Evolutionary conservation across 257 asterid genomes (phyloP), one percentile per base, ranked within the genome.

Genomic region (Fraxinus quadrangulata): DNA sequence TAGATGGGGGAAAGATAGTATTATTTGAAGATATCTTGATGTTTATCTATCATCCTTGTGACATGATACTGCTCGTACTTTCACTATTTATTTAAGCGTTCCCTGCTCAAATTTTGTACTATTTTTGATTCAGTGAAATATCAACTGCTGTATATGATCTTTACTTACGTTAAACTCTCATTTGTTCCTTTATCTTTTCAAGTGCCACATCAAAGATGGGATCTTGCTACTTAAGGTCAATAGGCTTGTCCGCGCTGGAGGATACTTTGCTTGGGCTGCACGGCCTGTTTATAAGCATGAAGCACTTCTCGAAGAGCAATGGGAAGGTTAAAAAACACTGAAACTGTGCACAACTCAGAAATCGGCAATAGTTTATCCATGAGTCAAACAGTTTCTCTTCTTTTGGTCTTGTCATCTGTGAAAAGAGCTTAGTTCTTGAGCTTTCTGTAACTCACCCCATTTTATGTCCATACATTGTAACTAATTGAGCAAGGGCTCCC

Each of bases 251-350:
- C 89, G 97, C 26, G 99, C 96, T 28, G 98, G 97, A 66, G 98
- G 98, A 72, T 95, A 95, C 86, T 95, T 95, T 87, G 90, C 80
- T 70, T 95, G 99, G 98, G 99, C 99, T 12, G 98, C 98, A 42
- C 98, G 93, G 84, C 99, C 99, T 70, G 98, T 93, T 75, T 93
- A 95, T 83, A 95, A 95, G 82, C 98, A 95, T 80, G 99, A 92
- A 84, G 72, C 94, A 31, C 83, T 49, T 77, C 92, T 95, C 36
- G 96, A 92, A 87, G 85, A 84, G 81, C 99, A 93, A 81, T 95
- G 98, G 98, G 93, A 93, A 88, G 99, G 98, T 93, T 79, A 84
- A 28, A 28, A 63, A 49, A 56, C 74, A 69, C 17, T 28, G 31
- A 59, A 76, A 75, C 63, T 74, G 26, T 74, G 82, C 31, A 11